Evolutionary conservation across 352 stramenopile genomes (phyloP), one percentile per base, ranked within the genome.

Genomic region (Saprolegnia diclina): DNA sequence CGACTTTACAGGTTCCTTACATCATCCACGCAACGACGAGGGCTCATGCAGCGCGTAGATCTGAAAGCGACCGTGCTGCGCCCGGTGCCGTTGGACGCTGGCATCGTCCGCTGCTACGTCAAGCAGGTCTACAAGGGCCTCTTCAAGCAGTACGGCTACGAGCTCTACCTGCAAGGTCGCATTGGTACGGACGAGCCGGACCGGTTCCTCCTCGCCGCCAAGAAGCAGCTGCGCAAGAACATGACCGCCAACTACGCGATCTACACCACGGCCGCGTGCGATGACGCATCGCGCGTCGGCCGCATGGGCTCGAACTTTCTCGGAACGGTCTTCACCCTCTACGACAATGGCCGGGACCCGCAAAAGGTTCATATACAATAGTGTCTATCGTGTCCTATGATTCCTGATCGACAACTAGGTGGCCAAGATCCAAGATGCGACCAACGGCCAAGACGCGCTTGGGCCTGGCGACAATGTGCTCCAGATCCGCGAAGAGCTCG

Each of bases 221-320:
- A 83, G 67, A 83, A 86, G 21, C 87, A 94, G 72, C 81, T 94
- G 73, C 83, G 87, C n/a, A 90, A 84, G 9, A 92, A 92, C 54
- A 94, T 94, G 87, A 93, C 85, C 26, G 85, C 83, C 35, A 93
- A 94, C 73, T 94, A 94, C 71, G 82, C 79, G 24, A 92, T 94
- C 71, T 88, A 83, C 71, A 91, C 87, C 37, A 83, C 92, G 74
- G 87, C 89, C 72, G 80, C 91, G 52, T 90, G 87, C 71, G 77
- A 78, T 10, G 85, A 93, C 38, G 71, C 44, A 7, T 78, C 81
- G 9, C 87, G 87, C 19, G 92, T 94, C 61, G 87, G 87, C n/a
- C 83, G 87, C 71, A 93, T 94, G 87, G 85, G 85, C 56, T 94
- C 87, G 18, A 94, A 94, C 64, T 94, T 94, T 64, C 72, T 94